Conservation (phyloP, 768 basidiomycete species). For the Hericium alpestre region DNA sequence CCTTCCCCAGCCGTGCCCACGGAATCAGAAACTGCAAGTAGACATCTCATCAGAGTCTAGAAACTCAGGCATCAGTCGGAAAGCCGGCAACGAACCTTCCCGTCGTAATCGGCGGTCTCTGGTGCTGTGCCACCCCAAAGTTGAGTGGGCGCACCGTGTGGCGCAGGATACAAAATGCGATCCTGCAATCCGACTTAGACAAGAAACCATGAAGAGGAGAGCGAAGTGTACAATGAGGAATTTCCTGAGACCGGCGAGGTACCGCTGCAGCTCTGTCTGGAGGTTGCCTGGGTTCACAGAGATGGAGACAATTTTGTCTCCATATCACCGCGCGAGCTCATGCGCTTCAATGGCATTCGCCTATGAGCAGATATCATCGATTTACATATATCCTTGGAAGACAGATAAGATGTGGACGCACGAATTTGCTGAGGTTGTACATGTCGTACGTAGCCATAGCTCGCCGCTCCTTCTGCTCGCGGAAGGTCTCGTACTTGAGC, state of each 20-base stretch:
- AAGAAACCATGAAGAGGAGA: neutral
- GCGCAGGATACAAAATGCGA: neutral
- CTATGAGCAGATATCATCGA: neutral
- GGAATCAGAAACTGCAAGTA: no score
- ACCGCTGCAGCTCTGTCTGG: neutral
- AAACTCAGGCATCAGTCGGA: no score
- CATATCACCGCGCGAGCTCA: conserved; percentile 18
- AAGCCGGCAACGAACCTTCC: no score
- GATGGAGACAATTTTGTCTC: conserved; percentile 16
- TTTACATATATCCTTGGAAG: neutral
- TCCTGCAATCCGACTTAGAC: no score
- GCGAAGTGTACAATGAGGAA: neutral
- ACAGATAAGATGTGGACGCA: neutral
- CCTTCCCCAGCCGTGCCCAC: no score
- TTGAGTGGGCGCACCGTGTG: neutral
- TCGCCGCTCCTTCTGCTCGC: conserved; percentile 1
- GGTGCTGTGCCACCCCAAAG: no score
- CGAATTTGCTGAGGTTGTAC: no score
- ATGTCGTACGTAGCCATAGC: conserved; percentile 1
- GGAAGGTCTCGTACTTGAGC: neutral
- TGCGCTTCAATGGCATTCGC: conserved; percentile 17
- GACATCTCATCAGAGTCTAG: no score
- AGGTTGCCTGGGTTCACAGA: conserved; percentile 16
- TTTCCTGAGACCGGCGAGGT: neutral
- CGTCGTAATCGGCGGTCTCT: no score